Evolutionary conservation across 2,329 filamentous ascomycete genomes (phyloP).

Genomic region (Reticulascus tulasneorum): DNA sequence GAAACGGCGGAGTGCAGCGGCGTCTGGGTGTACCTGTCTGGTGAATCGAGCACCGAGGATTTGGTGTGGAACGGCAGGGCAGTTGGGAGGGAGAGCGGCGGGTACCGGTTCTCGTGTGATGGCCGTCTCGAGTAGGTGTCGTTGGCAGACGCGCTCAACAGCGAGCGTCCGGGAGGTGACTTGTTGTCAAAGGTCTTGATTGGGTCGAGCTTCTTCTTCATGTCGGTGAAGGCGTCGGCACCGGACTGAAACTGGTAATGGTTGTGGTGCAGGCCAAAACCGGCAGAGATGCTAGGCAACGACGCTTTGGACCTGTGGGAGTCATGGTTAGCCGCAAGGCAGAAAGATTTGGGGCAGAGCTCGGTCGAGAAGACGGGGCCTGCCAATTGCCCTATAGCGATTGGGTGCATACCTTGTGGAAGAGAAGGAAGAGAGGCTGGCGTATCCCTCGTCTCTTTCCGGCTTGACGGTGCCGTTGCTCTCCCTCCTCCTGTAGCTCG

Average conservation of each 20-base stretch:
- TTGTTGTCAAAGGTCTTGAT: conserved; percentile 39
- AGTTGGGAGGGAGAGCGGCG: conserved; percentile 44
- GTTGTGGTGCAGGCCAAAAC: conserved; percentile 48
- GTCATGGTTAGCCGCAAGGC: conserved; percentile 11
- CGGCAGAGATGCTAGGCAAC: conserved; percentile 25
- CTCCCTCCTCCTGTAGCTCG: conserved; percentile 28
- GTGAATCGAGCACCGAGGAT: conserved; percentile 38
- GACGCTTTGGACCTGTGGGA: conserved; percentile 37
- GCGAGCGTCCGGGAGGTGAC: conserved; percentile 39
- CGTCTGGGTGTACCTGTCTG: conserved; percentile 39
- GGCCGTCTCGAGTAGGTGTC: conserved; percentile 33
- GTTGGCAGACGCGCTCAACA: conserved; percentile 31
- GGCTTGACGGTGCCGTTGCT: conserved; percentile 17
- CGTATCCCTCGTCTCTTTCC: conserved; percentile 39
- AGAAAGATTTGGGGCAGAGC: conserved; percentile 5
- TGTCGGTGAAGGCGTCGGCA: conserved; percentile 44
- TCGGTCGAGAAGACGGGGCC: too few relatives aligned
- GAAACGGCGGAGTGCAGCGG: conserved; percentile 45
- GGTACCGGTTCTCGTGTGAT: conserved; percentile 34
- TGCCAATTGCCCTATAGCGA: neutral
- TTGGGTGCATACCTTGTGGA: conserved; percentile 11
- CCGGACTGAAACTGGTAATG: conserved; percentile 44
- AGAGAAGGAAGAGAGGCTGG: conserved; percentile 34
- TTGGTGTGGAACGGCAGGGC: conserved; percentile 28
- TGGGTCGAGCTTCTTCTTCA: conserved; percentile 54